Evolutionary conservation across 495 filamentous ascomycete species (phyloP).

Genomic region (Cercophora newfieldiana): DNA sequence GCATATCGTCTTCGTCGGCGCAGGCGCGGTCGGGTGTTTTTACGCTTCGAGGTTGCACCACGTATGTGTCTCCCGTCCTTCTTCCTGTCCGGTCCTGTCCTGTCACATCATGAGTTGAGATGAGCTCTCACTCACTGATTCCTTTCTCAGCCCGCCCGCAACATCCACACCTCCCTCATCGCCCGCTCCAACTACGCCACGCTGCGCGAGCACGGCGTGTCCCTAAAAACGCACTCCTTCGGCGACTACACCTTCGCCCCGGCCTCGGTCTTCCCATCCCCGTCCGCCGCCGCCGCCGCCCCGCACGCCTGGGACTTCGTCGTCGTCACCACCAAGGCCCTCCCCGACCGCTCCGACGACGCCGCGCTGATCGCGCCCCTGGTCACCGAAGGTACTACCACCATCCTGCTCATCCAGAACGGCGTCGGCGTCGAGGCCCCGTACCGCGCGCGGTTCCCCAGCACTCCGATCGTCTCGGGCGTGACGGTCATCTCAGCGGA

Average conservation of each 20-base stretch:
- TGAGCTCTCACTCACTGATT: no score
- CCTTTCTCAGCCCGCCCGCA: constrained; percentile 41
- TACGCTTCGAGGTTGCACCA: constrained; percentile 58
- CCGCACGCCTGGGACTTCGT: constrained; percentile 55
- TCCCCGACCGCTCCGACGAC: constrained; percentile 53
- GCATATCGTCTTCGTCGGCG: constrained; percentile 58
- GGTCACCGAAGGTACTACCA: constrained; percentile 46
- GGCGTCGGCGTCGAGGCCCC: constrained; percentile 68
- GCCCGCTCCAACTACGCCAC: constrained; percentile 58
- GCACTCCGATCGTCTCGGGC: constrained; percentile 57
- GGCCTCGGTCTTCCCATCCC: constrained; percentile 47
- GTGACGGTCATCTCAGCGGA: constrained; percentile 59
- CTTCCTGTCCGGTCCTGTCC: no score
- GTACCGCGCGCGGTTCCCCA: constrained; percentile 57
- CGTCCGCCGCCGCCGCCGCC: constrained; percentile 35
- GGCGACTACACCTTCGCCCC: constrained; percentile 55
- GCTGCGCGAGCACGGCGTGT: constrained; percentile 47
- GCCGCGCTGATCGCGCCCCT: constrained; percentile 50
- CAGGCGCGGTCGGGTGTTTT: constrained; percentile 60
- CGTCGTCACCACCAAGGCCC: constrained; percentile 59
- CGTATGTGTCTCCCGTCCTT: constrained; percentile 30
- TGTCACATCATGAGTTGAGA: no score
- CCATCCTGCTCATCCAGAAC: constrained; percentile 69
- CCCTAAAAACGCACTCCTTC: constrained; percentile 52
- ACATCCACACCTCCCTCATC: constrained; percentile 48